phyloP scores from a whole-genome alignment of 305 asterid species.

The Ilex paraguariensis region DNA sequence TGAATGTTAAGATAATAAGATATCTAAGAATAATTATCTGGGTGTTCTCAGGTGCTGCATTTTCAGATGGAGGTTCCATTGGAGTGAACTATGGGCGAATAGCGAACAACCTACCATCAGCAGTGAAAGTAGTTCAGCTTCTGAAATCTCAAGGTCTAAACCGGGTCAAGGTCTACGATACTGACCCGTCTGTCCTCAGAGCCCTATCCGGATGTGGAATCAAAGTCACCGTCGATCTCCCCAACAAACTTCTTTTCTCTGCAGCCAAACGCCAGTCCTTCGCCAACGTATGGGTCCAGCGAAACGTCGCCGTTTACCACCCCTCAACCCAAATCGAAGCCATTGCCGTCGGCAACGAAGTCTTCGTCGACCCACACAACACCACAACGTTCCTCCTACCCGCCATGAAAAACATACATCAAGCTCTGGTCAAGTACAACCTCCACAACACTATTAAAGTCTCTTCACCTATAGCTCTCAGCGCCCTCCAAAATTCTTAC shows the following conservation, averaged over 20 bases:
- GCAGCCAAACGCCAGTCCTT: slow-evolving; percentile 72
- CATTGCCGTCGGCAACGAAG: slow-evolving; percentile 91
- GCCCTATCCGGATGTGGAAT: slow-evolving; percentile 71
- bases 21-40: no score
- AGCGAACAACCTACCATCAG: slow-evolving; percentile 82
- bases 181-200: slow-evolving; percentile 77
- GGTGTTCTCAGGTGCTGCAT: background rate
- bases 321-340: slow-evolving; percentile 73
- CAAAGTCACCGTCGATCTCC: slow-evolving; percentile 64
- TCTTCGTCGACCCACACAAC: slow-evolving; percentile 72
- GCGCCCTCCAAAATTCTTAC: slow-evolving; percentile 76
- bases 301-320: slow-evolving; percentile 58
- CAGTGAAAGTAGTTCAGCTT: slow-evolving; percentile 55
- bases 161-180: slow-evolving; percentile 75
- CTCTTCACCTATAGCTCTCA: slow-evolving; percentile 80
- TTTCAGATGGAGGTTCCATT: slow-evolving; percentile 50
- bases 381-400: slow-evolving; percentile 68
- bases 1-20: no score
- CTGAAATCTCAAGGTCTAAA: slow-evolving; percentile 59
- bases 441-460: slow-evolving; percentile 47
- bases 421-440: slow-evolving; percentile 51
- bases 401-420: slow-evolving; percentile 69
- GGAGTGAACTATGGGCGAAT: slow-evolving; percentile 88
- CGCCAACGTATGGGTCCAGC: slow-evolving; percentile 64
- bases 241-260: slow-evolving; percentile 69